These are phyloP conservation scores for Pneumocystis wakefieldiae DNA, from an alignment of 1,139 yeast species.

Conservation along the genomic window DNA sequence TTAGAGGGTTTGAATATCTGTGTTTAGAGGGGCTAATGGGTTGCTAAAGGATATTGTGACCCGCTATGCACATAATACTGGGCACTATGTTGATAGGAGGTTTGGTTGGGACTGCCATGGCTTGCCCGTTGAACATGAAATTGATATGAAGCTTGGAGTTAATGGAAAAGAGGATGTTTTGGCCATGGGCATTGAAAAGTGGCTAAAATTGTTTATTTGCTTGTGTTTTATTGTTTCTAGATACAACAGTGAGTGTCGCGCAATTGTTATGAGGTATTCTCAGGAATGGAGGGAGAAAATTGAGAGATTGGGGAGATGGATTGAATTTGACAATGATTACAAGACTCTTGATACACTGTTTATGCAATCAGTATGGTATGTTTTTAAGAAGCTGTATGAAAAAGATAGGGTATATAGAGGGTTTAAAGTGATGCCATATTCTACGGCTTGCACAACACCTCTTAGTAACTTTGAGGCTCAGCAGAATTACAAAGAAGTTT, in stretches of 20 bases:
- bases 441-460: slow-evolving; percentile 94
- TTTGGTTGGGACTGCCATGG: slow-evolving; percentile 99
- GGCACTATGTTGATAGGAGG: slow-evolving; percentile 87
- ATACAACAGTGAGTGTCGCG: slow-evolving; percentile 85
- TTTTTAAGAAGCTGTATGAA: slow-evolving; percentile 70
- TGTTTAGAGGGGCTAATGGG: not conserved
- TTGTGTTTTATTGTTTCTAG: slow-evolving; percentile 23
- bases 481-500: slow-evolving; percentile 91
- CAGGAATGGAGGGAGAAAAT: slow-evolving; percentile 87
- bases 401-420: slow-evolving; percentile 88
- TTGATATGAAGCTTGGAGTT: slow-evolving; percentile 91
- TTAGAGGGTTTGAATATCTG: not conserved
- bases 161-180: slow-evolving; percentile 88
- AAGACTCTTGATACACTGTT: slow-evolving; percentile 88
- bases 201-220: not conserved
- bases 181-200: slow-evolving; percentile 45
- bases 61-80: slow-evolving; percentile 95
- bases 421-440: slow-evolving; percentile 93
- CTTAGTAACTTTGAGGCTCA: slow-evolving; percentile 96
- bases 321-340: slow-evolving; percentile 95
- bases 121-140: slow-evolving; percentile 93
- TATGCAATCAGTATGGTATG: slow-evolving; percentile 99
- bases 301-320: slow-evolving; percentile 95
- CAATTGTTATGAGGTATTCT: slow-evolving; percentile 95
- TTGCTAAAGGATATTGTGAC: slow-evolving; percentile 63